Percentiles rank a stretch among this genome's conserved stretches.
Evolutionary conservation across 2,329 filamentous ascomycete species (phyloP).

Genomic region (Dothistroma septosporum): DNA sequence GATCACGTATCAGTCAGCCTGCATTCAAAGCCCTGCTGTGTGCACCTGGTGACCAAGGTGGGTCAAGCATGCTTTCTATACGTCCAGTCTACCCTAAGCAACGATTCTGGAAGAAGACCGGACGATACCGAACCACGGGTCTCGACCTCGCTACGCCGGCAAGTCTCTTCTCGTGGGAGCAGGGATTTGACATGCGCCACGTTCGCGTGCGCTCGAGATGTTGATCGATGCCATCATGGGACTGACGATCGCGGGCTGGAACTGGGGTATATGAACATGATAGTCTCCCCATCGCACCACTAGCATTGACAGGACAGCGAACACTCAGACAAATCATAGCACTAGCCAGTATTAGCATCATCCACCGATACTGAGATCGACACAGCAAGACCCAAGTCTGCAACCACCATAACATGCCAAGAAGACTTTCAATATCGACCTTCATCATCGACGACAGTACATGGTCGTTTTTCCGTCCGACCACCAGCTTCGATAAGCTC

Average conservation of each 20-base stretch:
- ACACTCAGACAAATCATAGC: background rate
- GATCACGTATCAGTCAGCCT: background rate
- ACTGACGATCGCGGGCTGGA: background rate
- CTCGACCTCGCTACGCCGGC: background rate
- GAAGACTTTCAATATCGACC: background rate
- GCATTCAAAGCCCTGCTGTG: background rate
- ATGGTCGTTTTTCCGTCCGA: no score
- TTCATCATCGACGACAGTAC: background rate
- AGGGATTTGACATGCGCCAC: slow-evolving; percentile 2
- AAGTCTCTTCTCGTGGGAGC: background rate
- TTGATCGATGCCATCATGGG: background rate
- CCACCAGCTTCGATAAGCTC: background rate
- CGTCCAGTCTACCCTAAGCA: background rate
- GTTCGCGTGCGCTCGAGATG: background rate
- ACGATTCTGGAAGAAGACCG: background rate
- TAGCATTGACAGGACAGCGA: background rate
- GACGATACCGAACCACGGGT: background rate
- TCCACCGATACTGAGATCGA: background rate
- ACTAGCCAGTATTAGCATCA: background rate
- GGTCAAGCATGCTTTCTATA: background rate
- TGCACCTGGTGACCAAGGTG: background rate
- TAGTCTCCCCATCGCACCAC: background rate
- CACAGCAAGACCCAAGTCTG: background rate
- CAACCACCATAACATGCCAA: background rate
- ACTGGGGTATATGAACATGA: background rate